Evolutionary conservation across 176 grass and related monocot species (phyloP).

Genomic region (Carex cristatella): DNA sequence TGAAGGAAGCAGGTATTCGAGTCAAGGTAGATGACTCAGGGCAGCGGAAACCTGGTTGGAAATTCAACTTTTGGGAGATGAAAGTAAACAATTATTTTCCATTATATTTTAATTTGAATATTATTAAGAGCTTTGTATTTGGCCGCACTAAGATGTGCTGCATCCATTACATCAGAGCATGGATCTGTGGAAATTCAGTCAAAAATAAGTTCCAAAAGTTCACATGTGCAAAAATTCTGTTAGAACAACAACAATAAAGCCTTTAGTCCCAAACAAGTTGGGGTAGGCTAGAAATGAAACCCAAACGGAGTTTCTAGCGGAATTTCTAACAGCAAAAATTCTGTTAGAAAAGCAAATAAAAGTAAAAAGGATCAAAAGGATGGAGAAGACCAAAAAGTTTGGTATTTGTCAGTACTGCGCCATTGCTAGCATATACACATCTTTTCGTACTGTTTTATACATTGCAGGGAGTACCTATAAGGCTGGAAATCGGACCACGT

Average conservation of each 20-base stretch:
- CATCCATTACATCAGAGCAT: not conserved
- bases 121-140: not conserved
- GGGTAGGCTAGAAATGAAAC: too few species aligned
- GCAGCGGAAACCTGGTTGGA: slow-evolving; percentile 73
- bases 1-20: slow-evolving; percentile 75
- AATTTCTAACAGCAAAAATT: too few species aligned
- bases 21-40: slow-evolving; percentile 93
- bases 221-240: not conserved
- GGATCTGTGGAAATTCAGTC: not conserved
- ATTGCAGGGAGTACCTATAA: slow-evolving; percentile 71
- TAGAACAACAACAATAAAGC: too few species aligned
- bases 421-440: not conserved
- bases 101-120: not conserved
- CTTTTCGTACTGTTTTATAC: slow-evolving; percentile 19
- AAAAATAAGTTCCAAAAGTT: not conserved
- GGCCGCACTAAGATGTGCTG: not conserved
- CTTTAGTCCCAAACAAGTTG: too few species aligned
- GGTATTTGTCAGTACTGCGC: not conserved
- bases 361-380: not conserved
- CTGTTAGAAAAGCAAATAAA: not conserved
- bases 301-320: too few species aligned
- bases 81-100: slow-evolving; percentile 49
- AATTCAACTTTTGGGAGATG: slow-evolving; percentile 99
- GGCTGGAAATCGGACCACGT: slow-evolving; percentile 82
- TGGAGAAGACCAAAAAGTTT: slow-evolving; percentile 1